Evolutionary conservation across 2,329 filamentous ascomycete genomes (phyloP).

Genomic region (Blastomyces emzantsi): DNA sequence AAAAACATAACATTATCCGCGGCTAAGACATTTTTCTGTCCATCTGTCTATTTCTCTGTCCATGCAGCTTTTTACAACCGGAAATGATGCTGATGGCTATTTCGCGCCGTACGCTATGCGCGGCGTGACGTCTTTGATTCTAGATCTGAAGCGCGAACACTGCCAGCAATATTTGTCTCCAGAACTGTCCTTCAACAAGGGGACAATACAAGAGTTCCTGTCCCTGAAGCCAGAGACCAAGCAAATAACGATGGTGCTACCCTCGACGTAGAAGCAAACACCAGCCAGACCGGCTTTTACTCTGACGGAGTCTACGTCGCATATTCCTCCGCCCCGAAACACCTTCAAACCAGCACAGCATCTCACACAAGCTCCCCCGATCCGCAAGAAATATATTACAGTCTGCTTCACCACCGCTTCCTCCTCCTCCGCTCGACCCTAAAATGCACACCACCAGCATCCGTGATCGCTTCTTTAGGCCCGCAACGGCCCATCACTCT

Average conservation of each 20-base stretch:
- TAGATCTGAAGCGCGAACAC: conserved; percentile 19
- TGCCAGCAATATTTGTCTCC: conserved; percentile 17
- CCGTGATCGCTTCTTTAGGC: conserved; percentile 47
- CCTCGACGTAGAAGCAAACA: background rate
- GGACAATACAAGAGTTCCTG: conserved; percentile 23
- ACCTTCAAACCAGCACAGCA: conserved; percentile 28
- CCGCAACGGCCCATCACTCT: conserved; percentile 46
- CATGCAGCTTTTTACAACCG: background rate
- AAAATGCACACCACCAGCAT: conserved; percentile 45
- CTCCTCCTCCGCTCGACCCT: conserved; percentile 54
- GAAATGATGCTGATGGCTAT: conserved; percentile 10
- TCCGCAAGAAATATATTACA: conserved; percentile 59
- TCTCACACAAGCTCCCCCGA: conserved; percentile 28
- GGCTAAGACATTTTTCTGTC: background rate
- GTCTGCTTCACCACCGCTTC: conserved; percentile 57
- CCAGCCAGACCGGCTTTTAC: conserved; percentile 51
- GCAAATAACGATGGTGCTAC: background rate
- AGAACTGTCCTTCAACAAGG: conserved; percentile 9
- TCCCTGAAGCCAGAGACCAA: conserved; percentile 24
- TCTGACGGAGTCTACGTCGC: conserved; percentile 72
- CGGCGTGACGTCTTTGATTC: background rate
- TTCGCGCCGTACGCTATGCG: background rate
- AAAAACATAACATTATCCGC: background rate
- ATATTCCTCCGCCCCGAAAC: conserved; percentile 33
- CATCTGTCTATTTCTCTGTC: background rate